phyloP scores from a whole-genome alignment of 352 stramenopile species.

The Blastocystis sp. region DNA sequence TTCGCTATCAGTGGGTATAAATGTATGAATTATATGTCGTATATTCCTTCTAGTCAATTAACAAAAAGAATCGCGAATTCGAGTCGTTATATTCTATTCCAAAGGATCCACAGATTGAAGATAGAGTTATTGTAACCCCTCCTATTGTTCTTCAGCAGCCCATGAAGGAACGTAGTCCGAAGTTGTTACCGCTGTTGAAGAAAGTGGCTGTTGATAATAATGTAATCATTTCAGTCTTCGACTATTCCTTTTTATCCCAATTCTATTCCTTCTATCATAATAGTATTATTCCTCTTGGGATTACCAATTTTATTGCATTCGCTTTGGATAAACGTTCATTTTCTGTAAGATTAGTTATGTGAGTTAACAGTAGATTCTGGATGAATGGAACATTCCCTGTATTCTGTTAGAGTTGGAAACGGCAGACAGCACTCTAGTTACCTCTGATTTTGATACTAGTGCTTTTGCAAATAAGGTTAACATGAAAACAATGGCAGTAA shows the following conservation, averaged over 20 bases:
- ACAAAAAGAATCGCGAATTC: too few relatives aligned
- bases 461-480: conserved; percentile 60
- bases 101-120: too few relatives aligned
- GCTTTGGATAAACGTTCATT: conserved; percentile 45
- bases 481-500: conserved; percentile 62
- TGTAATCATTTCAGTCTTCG: conserved; percentile 68
- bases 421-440: neutral
- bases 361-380: neutral
- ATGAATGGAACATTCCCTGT: conserved; percentile 39
- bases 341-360: neutral
- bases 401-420: conserved; percentile 38
- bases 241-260: conserved; percentile 53
- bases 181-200: conserved; percentile 7
- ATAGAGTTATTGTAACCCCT: neutral
- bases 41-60: too few relatives aligned
- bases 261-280: conserved; percentile 63
- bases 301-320: conserved; percentile 68
- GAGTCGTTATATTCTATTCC: too few relatives aligned
- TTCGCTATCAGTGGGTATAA: too few relatives aligned
- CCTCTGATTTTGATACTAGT: conserved; percentile 34
- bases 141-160: neutral
- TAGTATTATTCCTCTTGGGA: conserved; percentile 57
- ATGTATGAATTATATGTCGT: too few relatives aligned
- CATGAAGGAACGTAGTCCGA: conserved; percentile 4
- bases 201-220: conserved; percentile 25